phyloP scores from a whole-genome alignment of 2,329 filamentous ascomycete genomes.

The Fusarium kyushuense region DNA sequence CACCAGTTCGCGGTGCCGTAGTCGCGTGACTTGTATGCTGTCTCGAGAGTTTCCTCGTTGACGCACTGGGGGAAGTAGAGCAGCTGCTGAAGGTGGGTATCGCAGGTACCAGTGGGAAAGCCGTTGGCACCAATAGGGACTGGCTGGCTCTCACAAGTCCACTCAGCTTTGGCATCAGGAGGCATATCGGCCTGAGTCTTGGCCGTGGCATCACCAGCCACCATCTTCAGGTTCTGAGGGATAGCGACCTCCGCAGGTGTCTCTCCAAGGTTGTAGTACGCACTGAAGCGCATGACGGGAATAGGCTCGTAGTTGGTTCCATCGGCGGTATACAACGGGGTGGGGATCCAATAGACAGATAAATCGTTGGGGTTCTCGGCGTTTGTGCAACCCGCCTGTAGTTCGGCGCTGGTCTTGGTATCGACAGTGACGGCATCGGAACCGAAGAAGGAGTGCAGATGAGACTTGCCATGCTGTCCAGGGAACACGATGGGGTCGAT shows the following conservation, averaged over 20 bases:
- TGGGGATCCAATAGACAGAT: conserved; percentile 60
- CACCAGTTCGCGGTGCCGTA: conserved; percentile 51
- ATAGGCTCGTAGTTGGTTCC: conserved; percentile 51
- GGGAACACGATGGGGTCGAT: conserved; percentile 52
- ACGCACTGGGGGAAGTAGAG: conserved; percentile 46
- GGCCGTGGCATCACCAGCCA: conserved; percentile 55
- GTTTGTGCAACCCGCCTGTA: conserved; percentile 59
- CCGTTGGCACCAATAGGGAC: conserved; percentile 41
- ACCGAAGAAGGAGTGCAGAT: conserved; percentile 54
- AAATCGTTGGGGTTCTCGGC: conserved; percentile 61
- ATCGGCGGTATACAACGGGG: conserved; percentile 53
- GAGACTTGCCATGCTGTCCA: conserved; percentile 49
- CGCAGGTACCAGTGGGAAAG: conserved; percentile 35
- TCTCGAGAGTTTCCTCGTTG: conserved; percentile 41
- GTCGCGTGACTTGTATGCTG: conserved; percentile 37
- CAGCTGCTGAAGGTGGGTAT: conserved; percentile 39
- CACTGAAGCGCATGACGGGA: conserved; percentile 56
- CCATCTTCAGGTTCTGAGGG: conserved; percentile 57
- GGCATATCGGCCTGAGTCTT: conserved; percentile 24
- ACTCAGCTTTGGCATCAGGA: conserved; percentile 48
- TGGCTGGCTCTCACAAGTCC: conserved; percentile 51
- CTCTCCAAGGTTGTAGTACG: conserved; percentile 59
- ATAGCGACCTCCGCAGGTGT: conserved; percentile 57
- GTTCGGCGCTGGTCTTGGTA: conserved; percentile 48
- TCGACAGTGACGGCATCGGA: conserved; percentile 50